A percentile compares a stretch with the other conserved stretches of the same genome.
These are phyloP conservation scores for Apiospora arundinis DNA, from an alignment of 2,329 filamentous ascomycete genomes.

Conservation along the genomic window DNA sequence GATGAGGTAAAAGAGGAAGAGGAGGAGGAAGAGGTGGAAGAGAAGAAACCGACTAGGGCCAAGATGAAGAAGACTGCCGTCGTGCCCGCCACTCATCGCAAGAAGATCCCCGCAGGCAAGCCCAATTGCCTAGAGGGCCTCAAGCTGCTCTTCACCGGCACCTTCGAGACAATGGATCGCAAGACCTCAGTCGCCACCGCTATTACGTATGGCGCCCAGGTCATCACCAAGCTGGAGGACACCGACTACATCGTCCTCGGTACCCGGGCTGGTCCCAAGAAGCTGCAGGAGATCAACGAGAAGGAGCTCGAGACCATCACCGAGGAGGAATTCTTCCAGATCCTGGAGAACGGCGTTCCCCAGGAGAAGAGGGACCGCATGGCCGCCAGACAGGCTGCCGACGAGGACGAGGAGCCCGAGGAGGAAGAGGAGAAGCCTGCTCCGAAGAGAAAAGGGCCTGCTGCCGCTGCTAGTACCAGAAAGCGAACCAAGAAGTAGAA, in stretches of 20 bases:
- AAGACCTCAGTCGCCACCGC: slow-evolving; percentile 28
- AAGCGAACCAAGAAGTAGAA: slow-evolving; percentile 20
- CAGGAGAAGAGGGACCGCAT: slow-evolving; percentile 27
- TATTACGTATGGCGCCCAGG: slow-evolving; percentile 37
- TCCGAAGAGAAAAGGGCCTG: slow-evolving; percentile 15
- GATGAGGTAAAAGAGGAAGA: slow-evolving; percentile 20
- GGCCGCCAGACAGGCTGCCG: slow-evolving; percentile 23
- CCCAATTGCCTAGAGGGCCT: slow-evolving; percentile 26
- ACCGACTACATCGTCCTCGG: slow-evolving; percentile 29
- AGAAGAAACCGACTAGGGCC: background rate
- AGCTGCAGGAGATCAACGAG: slow-evolving; percentile 27
- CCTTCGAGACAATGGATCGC: slow-evolving; percentile 29
- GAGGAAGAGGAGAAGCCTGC: slow-evolving; percentile 23
- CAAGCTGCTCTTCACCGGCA: slow-evolving; percentile 28
- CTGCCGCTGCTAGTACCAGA: slow-evolving; percentile 11
- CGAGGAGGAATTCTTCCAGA: slow-evolving; percentile 29
- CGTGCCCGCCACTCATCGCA: slow-evolving; percentile 25
- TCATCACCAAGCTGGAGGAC: slow-evolving; percentile 28
- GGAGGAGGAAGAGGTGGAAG: slow-evolving; percentile 24
- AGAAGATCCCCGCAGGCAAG: slow-evolving; percentile 26
- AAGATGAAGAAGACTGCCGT: slow-evolving; percentile 25
- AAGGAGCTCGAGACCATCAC: slow-evolving; percentile 27
- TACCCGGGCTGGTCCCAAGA: slow-evolving; percentile 26
- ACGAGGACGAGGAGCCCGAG: slow-evolving; percentile 24
- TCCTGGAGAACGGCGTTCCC: slow-evolving; percentile 27